These are phyloP conservation scores for Rosa rugosa DNA, from an alignment of 306 rosid genomes.

Conservation along the genomic window DNA sequence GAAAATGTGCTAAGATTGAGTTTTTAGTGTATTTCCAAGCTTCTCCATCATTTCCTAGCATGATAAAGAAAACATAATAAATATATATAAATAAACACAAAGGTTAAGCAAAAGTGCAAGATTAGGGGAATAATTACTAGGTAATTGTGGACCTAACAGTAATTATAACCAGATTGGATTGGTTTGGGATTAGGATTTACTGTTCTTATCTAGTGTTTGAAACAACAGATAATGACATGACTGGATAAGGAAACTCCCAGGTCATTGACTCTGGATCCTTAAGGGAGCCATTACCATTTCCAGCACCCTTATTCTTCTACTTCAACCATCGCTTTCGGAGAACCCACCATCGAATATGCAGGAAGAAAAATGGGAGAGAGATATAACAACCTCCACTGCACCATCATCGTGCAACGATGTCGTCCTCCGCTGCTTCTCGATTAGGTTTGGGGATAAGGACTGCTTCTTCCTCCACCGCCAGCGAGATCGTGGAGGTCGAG, in stretches of 20 bases:
- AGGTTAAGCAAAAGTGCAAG: too few relatives aligned
- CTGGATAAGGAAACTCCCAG: slow-evolving; percentile 64
- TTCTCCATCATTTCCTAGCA: too few relatives aligned
- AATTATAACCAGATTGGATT: too few relatives aligned
- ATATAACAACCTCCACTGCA: slow-evolving; percentile 21
- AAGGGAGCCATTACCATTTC: slow-evolving; percentile 35
- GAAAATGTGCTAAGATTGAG: too few relatives aligned
- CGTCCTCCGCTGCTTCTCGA: slow-evolving; percentile 36
- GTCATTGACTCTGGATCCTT: slow-evolving; percentile 84
- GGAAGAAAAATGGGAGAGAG: slow-evolving; percentile 58
- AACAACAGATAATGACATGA: too few relatives aligned
- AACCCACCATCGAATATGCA: slow-evolving; percentile 55
- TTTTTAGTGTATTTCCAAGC: too few relatives aligned
- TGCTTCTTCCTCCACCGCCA: not conserved
- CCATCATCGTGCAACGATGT: not conserved
- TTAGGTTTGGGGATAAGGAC: slow-evolving; percentile 41
- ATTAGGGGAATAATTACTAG: too few relatives aligned
- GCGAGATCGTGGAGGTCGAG: slow-evolving; percentile 72
- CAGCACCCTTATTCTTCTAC: slow-evolving; percentile 27
- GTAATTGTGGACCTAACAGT: too few relatives aligned
- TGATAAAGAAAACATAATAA: too few relatives aligned
- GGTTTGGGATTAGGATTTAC: too few relatives aligned
- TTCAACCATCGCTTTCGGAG: slow-evolving; percentile 15
- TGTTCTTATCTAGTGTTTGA: too few relatives aligned
- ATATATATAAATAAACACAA: too few relatives aligned